Conservation (phyloP, 768 basidiomycete genomes). For the Collybiopsis confluens region DNA sequence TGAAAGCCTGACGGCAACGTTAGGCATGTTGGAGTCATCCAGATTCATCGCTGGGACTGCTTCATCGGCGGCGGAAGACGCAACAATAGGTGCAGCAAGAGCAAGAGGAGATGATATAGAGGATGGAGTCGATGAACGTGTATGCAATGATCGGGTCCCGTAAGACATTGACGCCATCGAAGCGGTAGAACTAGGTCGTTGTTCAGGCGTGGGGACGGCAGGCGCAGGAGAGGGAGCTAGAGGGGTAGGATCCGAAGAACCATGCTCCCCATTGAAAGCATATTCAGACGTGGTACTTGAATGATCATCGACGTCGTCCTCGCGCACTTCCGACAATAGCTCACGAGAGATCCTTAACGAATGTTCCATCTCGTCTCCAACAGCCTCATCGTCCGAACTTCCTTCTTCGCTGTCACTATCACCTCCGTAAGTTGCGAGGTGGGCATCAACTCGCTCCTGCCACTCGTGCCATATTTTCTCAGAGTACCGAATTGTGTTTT, state of each 20-base stretch:
- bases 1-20: slow-evolving; percentile 26
- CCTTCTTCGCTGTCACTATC: slow-evolving; percentile 40
- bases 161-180: slow-evolving; percentile 18
- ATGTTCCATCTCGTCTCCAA: slow-evolving; percentile 26
- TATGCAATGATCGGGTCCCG: slow-evolving; percentile 47
- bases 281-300: slow-evolving; percentile 67
- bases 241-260: slow-evolving; percentile 27
- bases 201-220: slow-evolving; percentile 45
- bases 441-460: slow-evolving; percentile 82
- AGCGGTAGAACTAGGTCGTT: slow-evolving; percentile 16
- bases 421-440: slow-evolving; percentile 50
- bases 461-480: slow-evolving; percentile 98
- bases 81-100: slow-evolving; percentile 79
- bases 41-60: slow-evolving; percentile 62
- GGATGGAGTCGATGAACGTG: slow-evolving; percentile 83
- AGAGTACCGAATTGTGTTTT: slow-evolving; percentile 94
- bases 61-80: slow-evolving; percentile 57
- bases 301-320: slow-evolving; percentile 41
- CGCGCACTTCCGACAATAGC: slow-evolving; percentile 13
- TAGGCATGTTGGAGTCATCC: slow-evolving; percentile 39
- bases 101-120: slow-evolving; percentile 86
- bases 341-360: slow-evolving; percentile 13
- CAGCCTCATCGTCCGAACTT: slow-evolving; percentile 38
- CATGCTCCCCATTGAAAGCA: slow-evolving; percentile 41
- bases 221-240: slow-evolving; percentile 60